Base-by-base conservation (phyloP, 345 rosid species). In the Moringa oleifera region DNA sequence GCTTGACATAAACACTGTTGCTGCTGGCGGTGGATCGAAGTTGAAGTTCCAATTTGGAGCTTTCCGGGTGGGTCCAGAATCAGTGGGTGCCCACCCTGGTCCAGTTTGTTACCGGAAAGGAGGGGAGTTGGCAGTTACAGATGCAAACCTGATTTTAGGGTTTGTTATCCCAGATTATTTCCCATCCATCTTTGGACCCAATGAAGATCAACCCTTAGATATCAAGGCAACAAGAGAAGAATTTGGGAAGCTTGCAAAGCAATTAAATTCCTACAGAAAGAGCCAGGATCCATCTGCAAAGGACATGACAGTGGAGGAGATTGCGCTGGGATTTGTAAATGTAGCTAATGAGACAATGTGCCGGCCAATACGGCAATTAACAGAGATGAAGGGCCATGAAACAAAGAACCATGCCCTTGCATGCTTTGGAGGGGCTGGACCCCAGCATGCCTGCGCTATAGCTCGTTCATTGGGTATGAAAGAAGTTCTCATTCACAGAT, bases 291-390 rank as follows among this genome's bases (percentile, higher is more conserved):
- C 84, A 73, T 75, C 75, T 45, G 70, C 83, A 16, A 90, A 76
- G 57, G 96, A 86, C 74, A 88, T 90, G 99, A 72, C 86, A 0
- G 81, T 90, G 62, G 99, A 90, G 79, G 92, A 88, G 63, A 85
- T 85, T 66, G 97, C 97, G 1, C 76, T 88, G 66, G 99, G 97
- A 5, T 94, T 94, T 80, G 85, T 90, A 18, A 78, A 85, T 73
- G 99, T 94, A 73, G 96, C 97, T 57, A 90, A 94, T 58, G 99
- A 94, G 84, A 86, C 99, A 23, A 94, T 94, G 97, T 94, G 97
- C 25, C 90, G 99, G 45, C 99, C 99, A 6, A 93, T 93, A 76
- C 72, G 97, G 47, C 96, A 94, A 55, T 67, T 94, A 62, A 94
- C 99, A 18, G 97, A 94, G 82, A 90, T 94, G 99, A 94, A 90